Evolutionary conservation across 2,329 filamentous ascomycete species (phyloP), one percentile per base, ranked within the genome.

Genomic region (Setomelanomma holmii): DNA sequence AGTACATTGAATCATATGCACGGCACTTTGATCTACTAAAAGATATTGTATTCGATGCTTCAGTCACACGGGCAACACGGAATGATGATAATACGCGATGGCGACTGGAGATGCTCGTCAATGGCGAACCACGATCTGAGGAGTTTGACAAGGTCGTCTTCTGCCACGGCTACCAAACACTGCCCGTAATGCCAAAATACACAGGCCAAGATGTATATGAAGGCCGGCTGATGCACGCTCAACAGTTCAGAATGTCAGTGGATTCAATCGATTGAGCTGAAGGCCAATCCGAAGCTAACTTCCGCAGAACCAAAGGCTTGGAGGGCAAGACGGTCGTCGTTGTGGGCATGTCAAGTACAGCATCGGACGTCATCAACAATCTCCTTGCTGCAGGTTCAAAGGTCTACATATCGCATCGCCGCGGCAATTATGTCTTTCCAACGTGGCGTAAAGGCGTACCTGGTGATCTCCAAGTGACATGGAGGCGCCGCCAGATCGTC

Each of bases 241-340:
- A 55, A 48, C 30, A 60, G 17, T 60, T 54, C 43, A 45, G 56
- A 50, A 34, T 16, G 50, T 56, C 14, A 46, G 49, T 47, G 14
- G 27, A n/a, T n/a, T n/a, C n/a, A n/a, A n/a, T n/a, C n/a, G n/a
- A n/a, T n/a, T n/a, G n/a, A n/a, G n/a, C n/a, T n/a, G n/a, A n/a
- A n/a, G n/a, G n/a, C n/a, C n/a, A n/a, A n/a, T n/a, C 27, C 10
- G 14, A 14, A 10, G 14, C 19, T 42, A 12, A 41, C 8, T 7
- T 1, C 7, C 11, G 19, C 33, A 70, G 70, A 3, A 63, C 73
- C 2, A 60, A 67, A 1, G 60, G 64, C 16, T 80, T 78, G 60
- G 67, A 71, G 11, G 74, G 66, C 5, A 77, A 80, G 55, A 77
- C 66, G 8, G 76, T 82, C 2, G 49, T 82, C 0, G 64, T 82